phyloP scores from a whole-genome alignment of 164 flowering plant genomes.

The Sedum album region DNA sequence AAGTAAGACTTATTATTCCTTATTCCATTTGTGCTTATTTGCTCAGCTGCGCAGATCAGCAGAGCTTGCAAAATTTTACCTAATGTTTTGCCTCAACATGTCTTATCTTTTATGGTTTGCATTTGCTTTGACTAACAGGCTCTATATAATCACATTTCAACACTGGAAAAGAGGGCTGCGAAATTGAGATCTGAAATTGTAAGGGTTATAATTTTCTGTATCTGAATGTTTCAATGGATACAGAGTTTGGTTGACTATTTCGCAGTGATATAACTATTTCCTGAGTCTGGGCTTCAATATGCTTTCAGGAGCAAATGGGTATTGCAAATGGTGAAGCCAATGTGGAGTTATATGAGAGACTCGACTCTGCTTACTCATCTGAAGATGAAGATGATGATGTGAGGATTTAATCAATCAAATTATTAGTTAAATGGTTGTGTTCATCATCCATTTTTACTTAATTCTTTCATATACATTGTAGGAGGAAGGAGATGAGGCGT shows the following conservation, averaged over 20 bases:
- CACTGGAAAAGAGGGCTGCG: conserved; percentile 41
- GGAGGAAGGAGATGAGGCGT: conserved; percentile 72
- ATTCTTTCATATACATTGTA: conserved; percentile 12
- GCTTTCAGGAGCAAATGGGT: conserved; percentile 62
- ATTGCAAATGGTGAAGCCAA: conserved; percentile 49
- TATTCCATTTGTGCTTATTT: not conserved
- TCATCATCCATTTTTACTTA: not conserved
- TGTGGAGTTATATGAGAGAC: conserved; percentile 47
- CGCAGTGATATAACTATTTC: not conserved
- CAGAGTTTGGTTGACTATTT: not conserved
- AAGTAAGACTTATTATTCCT: not conserved
- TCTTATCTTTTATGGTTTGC: conserved; percentile 8
- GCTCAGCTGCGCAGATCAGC: not conserved
- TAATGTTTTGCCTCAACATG: not conserved
- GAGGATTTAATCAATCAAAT: not conserved
- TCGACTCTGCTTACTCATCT: conserved; percentile 59
- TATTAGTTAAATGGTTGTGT: not conserved
- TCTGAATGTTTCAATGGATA: too few relatives aligned
- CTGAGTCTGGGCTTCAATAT: not conserved
- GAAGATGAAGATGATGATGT: conserved; percentile 73
- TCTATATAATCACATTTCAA: conserved; percentile 53
- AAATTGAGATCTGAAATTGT: conserved; percentile 73
- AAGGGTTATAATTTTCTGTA: conserved; percentile 20
- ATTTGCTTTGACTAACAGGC: conserved; percentile 46
- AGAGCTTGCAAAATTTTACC: not conserved